Conservation (phyloP, 2,329 filamentous ascomycete genomes). For the Fonsecaea monophora region DNA sequence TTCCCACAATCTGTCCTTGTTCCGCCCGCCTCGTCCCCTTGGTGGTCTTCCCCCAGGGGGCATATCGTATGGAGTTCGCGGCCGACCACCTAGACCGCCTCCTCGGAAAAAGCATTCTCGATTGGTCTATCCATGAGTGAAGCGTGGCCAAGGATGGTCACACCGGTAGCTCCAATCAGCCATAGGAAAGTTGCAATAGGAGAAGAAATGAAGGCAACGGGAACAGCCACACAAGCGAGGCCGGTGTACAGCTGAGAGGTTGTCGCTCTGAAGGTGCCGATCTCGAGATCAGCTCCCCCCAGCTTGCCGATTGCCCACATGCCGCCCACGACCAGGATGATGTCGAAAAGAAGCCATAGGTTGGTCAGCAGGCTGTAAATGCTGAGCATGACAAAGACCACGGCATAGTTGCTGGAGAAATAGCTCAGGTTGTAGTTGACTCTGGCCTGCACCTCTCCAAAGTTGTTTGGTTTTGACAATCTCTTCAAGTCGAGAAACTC, state of each 20-base stretch:
- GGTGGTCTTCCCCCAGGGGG: constrained; percentile 98
- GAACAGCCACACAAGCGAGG: constrained; percentile 81
- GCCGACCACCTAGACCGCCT: constrained; percentile 99
- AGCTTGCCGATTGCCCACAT: constrained; percentile 93
- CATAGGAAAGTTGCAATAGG: constrained; percentile 86
- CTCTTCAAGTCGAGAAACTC: constrained; percentile 98
- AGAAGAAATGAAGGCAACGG: constrained; percentile 82
- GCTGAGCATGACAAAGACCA: constrained; percentile 91
- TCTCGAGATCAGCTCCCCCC: constrained; percentile 82
- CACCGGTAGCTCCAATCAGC: constrained; percentile 93
- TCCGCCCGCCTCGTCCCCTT: constrained; percentile 76
- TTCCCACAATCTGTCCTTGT: constrained; percentile 61
- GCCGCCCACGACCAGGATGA: constrained; percentile 82
- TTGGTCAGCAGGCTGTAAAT: constrained; percentile 95
- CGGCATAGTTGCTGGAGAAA: constrained; percentile 98
- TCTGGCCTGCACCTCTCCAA: constrained; percentile 84
- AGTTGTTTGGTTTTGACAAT: constrained; percentile 90
- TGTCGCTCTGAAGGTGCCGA: constrained; percentile 81
- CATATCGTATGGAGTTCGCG: constrained; percentile 92
- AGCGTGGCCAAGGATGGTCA: constrained; percentile 93
- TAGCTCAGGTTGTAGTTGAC: constrained; percentile 97
- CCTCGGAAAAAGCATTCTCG: constrained; percentile 99
- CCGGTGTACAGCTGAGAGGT: constrained; percentile 93
- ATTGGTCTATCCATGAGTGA: constrained; percentile 97
- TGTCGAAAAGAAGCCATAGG: constrained; percentile 84